Base-by-base conservation (phyloP, 805 yeast species). In the Starmerella floricola region DNA sequence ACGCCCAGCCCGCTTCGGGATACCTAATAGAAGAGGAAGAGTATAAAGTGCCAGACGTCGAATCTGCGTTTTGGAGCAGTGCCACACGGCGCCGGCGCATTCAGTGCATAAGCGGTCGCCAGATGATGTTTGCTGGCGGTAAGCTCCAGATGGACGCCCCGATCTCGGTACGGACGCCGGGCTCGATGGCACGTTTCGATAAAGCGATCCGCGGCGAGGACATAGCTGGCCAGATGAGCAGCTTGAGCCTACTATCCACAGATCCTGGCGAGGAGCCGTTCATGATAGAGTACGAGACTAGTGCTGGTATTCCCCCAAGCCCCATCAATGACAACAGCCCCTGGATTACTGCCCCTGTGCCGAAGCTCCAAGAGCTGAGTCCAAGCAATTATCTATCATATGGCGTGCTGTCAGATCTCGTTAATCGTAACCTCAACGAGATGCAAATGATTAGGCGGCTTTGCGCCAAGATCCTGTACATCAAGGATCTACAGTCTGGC, bases 371-470 rank as follows among this genome's bases (percentile, higher is more conserved):
- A 19, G 60, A 52, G 31, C 67, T 74, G 44, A 58, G 67, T 2
- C 61, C 73, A 5, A 52, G 57, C 1, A 60, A 66, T 13, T 53
- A 53, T 39, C 15, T 50, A 2, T 26, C 54, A 2, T 26, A 34
- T 1, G 65, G 67, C 15, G 94, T 94, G 0, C 65, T 85, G 37
- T 74, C 76, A 43, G 67, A 70, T 13, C 64, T 74, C 8, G 64
- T 83, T 42, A 68, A 73, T 52, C 69, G 71, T 17, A 91, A 87
- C 53, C 77, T 91, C 34, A 63, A 68, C 1, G 73, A 79, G 49
- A 83, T 91, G 69, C 96, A 88, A 62, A 85, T 85, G 52, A 81
- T 91, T 28, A 67, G 98, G 44, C 81, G 78, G 49, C 69, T 84
- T 3, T 87, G 96, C 58, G 82, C 85, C 63, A 87, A 87, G 59